Conservation (phyloP, 1,139 yeast species). For the Candida gigantensis region DNA sequence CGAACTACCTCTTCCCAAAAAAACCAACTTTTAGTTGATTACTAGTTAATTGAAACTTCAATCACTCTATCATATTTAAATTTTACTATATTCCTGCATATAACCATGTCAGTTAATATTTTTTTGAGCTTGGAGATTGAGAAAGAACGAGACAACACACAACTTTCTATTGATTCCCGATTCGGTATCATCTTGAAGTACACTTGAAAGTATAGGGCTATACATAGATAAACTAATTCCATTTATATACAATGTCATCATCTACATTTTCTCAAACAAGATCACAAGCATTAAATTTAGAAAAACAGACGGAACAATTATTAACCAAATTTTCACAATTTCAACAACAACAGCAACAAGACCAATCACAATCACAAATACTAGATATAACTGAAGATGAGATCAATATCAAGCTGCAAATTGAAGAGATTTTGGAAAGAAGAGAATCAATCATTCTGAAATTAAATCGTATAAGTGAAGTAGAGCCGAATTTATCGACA, state of each 20-base stretch:
- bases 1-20: too few species aligned
- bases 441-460: conserved; percentile 33
- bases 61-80: too few species aligned
- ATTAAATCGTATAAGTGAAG: conserved; percentile 50
- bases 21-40: too few species aligned
- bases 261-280: conserved; percentile 41
- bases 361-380: conserved; percentile 18
- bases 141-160: not conserved
- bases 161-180: too few species aligned
- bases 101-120: not conserved
- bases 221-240: too few species aligned
- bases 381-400: conserved; percentile 62
- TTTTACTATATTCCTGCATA: too few species aligned
- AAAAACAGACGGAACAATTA: conserved; percentile 43
- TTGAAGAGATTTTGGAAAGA: conserved; percentile 41
- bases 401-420: conserved; percentile 53
- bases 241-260: conserved; percentile 36
- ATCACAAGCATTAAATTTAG: conserved; percentile 40
- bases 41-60: too few species aligned
- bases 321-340: conserved; percentile 37
- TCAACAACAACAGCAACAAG: conserved; percentile 21
- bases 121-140: not conserved
- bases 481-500: conserved; percentile 59
- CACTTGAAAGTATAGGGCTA: too few species aligned
- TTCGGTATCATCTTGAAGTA: too few species aligned